Evolutionary conservation across 2,329 filamentous ascomycete genomes (phyloP), one percentile per base, ranked within the genome.

Genomic region (Hypoxylon sp.): DNA sequence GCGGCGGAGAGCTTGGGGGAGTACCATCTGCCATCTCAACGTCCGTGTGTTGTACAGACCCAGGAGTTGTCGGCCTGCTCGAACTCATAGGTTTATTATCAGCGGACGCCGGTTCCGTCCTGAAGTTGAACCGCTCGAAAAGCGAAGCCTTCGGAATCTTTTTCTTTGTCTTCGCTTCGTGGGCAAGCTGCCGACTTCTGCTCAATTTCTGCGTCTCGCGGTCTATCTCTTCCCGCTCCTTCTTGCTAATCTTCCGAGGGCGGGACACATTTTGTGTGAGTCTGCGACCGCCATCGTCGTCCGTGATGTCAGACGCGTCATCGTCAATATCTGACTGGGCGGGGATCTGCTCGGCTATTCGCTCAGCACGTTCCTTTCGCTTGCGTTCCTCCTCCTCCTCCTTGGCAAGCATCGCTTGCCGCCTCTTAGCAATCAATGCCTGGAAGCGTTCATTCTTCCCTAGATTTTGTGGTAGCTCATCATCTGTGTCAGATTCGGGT

Each of bases 141-240:
- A 99, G 83, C 63, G 91, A 91, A 36, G 89, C 87, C 71, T 94
- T 96, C 5, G 90, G 89, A 69, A 97, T 91, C 80, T 93, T 97
- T 83, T 96, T 98, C 78, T 91, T 94, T 1, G 93, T 97, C 80
- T 90, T 93, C 22, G 93, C 91, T 75, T 97, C 90, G 77, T 98
- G 94, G 1, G 92, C 88, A 50, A 99, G 85, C 78, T 98, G 95
- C 87, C 97, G 92, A 75, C 91, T 96, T 70, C 96, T 87, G 70
- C 88, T 90, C 80, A 99, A 87, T 28, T 96, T 89, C 80, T 99
- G 96, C 0, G 95, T 97, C 79, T 99, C 96, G 61, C 93, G 88
- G 72, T 91, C 91, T 91, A 99, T 97, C 71, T 98, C 95, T 75
- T 97, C 93, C 42, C 97, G 77, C 0, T 96, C 96, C 79, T 93